Evolutionary conservation across 345 rosid genomes (phyloP), one percentile per base, ranked within the genome.

Genomic region (Salix brachista): DNA sequence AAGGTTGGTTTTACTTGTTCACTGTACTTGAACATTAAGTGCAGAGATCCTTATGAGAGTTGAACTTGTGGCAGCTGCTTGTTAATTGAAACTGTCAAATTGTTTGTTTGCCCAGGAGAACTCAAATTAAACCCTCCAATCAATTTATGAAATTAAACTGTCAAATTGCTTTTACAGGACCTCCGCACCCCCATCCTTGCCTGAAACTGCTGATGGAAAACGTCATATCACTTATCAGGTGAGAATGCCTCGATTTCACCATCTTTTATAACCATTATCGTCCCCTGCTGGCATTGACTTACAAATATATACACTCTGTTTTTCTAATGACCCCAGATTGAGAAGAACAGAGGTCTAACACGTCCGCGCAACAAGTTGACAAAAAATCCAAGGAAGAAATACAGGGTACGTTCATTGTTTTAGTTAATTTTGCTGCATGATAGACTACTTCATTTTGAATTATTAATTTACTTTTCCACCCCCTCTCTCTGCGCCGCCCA

Each of bases 361-460:
- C 92, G 91, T 39, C 69, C 75, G 4, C 90, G 92, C 58, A 89
- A 86, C 85, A 95, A 84, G 86, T 79, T 79, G 12, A 50, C 5
- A 6, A 95, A 95, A 77, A 91, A 91, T 78, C 99, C 97, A 8
- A 88, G 99, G 80, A 91, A 89, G 91, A 94, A 92, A 46, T 87
- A 91, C 86, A 73, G 92, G 93, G 96, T 88, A 87, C 17, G 30
- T n/a, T 66, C 21, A 34, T 21, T 58, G 28, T 18, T 11, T 65
- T 66, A 4, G 34, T 17, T n/a, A 8, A 5, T 68, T 41, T 36
- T 9, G 41, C 44, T 23, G 30, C 19, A 48, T 61, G 39, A 46
- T 19, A 21, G 18, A 44, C 11, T 32, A 72, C 13, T 67, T 4
- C 3, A 48, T 16, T 19, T 50, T 37, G 52, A 50, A 17, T 65